A percentile compares a stretch with the other conserved stretches of the same genome.
phyloP scores from a whole-genome alignment of 176 grass and related monocot species.

The Bonia amplexicaulis region DNA sequence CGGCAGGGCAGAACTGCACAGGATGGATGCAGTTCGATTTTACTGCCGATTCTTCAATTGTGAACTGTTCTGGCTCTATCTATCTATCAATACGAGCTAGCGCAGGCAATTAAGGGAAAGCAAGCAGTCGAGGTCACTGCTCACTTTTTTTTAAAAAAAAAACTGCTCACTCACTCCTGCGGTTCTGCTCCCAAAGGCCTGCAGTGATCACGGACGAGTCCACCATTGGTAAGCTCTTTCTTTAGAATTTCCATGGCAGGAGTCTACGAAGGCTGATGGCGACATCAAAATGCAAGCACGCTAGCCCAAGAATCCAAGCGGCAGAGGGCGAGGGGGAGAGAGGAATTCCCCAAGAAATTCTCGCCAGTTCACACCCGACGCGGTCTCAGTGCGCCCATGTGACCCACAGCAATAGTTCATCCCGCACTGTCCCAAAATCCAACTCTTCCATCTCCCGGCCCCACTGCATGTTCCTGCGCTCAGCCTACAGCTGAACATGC shows the following conservation, averaged over 20 bases:
- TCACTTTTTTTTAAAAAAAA: not conserved
- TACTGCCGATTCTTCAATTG: not conserved
- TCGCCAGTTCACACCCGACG: conserved; percentile 14
- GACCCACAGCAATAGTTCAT: conserved; percentile 1
- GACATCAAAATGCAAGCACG: conserved; percentile 20
- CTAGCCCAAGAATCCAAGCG: conserved; percentile 18
- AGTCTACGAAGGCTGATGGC: not conserved
- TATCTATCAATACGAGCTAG: not conserved
- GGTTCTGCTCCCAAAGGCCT: not conserved
- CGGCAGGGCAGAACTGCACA: not conserved
- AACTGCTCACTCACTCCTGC: not conserved
- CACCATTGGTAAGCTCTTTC: not conserved
- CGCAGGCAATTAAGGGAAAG: not conserved
- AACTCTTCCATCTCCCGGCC: not conserved
- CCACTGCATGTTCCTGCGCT: not conserved
- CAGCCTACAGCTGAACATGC: not conserved
- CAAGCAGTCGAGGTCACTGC: not conserved
- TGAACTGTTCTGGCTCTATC: not conserved
- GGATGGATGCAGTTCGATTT: not conserved
- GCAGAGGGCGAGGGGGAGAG: not conserved
- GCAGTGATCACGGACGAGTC: not conserved
- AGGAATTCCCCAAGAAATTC: conserved; percentile 21
- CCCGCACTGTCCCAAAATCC: conserved; percentile 6
- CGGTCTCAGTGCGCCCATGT: conserved; percentile 17
- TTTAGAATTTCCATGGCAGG: not conserved